A percentile compares a stretch with the other conserved stretches of the same genome.
Conservation (phyloP, 2,329 filamentous ascomycete genomes). For the Colletotrichum sojae region DNA sequence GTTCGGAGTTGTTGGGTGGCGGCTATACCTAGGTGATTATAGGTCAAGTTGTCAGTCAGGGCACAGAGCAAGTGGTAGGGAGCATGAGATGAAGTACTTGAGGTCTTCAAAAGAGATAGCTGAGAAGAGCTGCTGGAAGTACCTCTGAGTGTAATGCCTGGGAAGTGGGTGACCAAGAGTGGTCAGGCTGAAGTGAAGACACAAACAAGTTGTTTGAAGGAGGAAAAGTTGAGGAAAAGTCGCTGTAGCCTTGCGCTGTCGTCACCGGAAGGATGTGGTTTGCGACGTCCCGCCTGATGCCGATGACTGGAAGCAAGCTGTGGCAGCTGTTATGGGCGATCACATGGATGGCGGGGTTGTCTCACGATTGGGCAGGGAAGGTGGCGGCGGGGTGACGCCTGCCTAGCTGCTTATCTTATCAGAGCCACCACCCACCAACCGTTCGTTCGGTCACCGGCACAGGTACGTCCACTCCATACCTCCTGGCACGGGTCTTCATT, state of each 20-base stretch:
- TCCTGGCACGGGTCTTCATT: too few species aligned
- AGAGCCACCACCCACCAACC: not conserved
- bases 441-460: not conserved
- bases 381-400: conserved; percentile 35
- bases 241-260: conserved; percentile 8
- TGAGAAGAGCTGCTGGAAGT: too few species aligned
- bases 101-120: not conserved
- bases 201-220: too few species aligned
- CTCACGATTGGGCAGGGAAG: conserved; percentile 41
- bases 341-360: conserved; percentile 44
- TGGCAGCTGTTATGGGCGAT: conserved; percentile 42
- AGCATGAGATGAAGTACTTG: conserved; percentile 1
- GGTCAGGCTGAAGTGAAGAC: too few species aligned
- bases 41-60: not conserved
- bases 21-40: too few species aligned
- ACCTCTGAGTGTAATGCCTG: too few species aligned
- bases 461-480: too few species aligned
- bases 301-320: conserved; percentile 36
- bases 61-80: not conserved
- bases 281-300: conserved; percentile 38
- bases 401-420: conserved; percentile 42
- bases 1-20: not conserved
- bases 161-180: too few species aligned
- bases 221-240: not conserved
- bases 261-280: conserved; percentile 33